phyloP scores from a whole-genome alignment of 352 stramenopile species.

The Pythium insidiosum region DNA sequence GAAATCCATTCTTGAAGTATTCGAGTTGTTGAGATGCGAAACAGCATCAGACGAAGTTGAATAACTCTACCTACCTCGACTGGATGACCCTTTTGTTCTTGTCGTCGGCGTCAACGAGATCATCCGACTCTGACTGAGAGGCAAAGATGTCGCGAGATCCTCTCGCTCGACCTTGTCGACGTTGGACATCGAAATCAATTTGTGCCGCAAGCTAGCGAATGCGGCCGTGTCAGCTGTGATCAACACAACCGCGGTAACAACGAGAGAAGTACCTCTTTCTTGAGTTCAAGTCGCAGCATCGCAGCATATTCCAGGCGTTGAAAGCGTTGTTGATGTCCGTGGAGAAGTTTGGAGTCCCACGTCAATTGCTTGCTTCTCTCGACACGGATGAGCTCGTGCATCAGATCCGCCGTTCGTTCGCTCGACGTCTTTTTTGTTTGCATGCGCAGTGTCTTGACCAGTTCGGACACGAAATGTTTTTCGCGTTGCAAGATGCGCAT shows the following conservation, averaged over 20 bases:
- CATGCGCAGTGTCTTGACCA: conserved; percentile 65
- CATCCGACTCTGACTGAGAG: too few species aligned
- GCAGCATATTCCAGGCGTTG: conserved; percentile 43
- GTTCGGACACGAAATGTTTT: conserved; percentile 56
- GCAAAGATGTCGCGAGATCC: neutral
- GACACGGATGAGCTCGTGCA: conserved; percentile 58
- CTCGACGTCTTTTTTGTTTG: conserved; percentile 53
- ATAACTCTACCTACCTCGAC: conserved; percentile 26
- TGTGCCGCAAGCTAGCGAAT: conserved; percentile 36
- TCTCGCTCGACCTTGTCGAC: conserved; percentile 6
- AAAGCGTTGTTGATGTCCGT: conserved; percentile 63
- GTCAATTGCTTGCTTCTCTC: conserved; percentile 41
- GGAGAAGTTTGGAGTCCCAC: conserved; percentile 65
- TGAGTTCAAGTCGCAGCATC: conserved; percentile 60
- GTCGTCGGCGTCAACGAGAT: too few species aligned
- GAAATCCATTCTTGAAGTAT: conserved; percentile 29
- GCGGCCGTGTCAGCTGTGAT: neutral
- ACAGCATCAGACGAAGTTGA: too few species aligned
- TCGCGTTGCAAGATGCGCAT: conserved; percentile 41
- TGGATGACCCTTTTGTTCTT: too few species aligned
- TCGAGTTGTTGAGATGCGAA: neutral
- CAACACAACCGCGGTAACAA: neutral
- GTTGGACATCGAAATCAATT: conserved; percentile 43
- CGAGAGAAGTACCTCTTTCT: conserved; percentile 41
- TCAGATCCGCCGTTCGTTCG: conserved; percentile 37